Evolutionary conservation across 139 green algal species (phyloP).

Genomic region (Chlorella vulgaris): DNA sequence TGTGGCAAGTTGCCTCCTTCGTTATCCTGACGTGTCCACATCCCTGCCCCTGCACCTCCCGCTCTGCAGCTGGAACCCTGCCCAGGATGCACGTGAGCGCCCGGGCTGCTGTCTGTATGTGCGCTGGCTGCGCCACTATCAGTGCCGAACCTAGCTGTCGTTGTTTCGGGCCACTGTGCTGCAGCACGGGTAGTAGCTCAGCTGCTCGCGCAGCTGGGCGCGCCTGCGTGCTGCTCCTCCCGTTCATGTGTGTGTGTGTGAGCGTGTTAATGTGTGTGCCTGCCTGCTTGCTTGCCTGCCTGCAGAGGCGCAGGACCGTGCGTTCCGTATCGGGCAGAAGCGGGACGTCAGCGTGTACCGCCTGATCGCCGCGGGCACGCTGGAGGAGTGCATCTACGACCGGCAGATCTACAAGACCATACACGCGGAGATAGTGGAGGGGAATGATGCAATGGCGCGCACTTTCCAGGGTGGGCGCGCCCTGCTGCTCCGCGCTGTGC

Average conservation of each 20-base stretch:
- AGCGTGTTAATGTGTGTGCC: too few species aligned
- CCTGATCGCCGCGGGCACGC: constrained; percentile 46
- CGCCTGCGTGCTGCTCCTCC: too few species aligned
- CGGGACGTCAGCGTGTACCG: constrained; percentile 73
- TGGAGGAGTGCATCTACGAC: constrained; percentile 68
- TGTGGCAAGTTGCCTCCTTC: neutral
- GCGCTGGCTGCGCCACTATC: neutral
- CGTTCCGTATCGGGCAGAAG: constrained; percentile 82
- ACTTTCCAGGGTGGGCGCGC: neutral
- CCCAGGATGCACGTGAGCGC: constrained; percentile 40
- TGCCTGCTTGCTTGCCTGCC: neutral
- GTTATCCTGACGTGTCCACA: neutral
- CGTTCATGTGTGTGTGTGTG: too few species aligned
- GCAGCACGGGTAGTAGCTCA: too few species aligned
- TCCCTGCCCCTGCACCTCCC: neutral
- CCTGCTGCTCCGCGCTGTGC: too few species aligned
- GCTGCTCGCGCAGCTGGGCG: too few species aligned
- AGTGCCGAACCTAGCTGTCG: too few species aligned
- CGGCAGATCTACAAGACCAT: constrained; percentile 55
- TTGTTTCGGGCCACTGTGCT: too few species aligned
- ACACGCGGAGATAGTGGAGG: constrained; percentile 9
- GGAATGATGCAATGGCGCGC: neutral
- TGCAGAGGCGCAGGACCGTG: constrained; percentile 75
- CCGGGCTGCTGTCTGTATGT: too few species aligned
- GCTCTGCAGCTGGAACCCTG: constrained; percentile 60